Evolutionary conservation across 1,284 basidiomycete genomes (phyloP).

Genomic region (Irpex sp.): DNA sequence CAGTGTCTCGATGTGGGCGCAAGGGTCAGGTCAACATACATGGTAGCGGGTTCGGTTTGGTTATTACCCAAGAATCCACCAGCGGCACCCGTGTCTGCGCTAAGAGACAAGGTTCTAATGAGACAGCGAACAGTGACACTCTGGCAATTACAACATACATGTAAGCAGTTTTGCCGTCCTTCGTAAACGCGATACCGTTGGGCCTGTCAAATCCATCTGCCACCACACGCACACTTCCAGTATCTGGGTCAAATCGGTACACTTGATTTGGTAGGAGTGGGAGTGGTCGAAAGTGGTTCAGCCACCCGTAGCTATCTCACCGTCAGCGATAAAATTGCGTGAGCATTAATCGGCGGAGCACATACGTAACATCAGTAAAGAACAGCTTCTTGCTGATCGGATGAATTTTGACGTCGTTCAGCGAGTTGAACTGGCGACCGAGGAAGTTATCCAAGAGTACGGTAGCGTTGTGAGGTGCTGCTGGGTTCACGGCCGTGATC

Average conservation of each 20-base stretch:
- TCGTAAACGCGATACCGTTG: conserved; percentile 69
- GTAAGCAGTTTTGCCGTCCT: conserved; percentile 64
- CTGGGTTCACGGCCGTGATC: conserved; percentile 63
- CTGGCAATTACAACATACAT: conserved; percentile 41
- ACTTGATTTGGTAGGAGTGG: conserved; percentile 71
- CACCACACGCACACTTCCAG: conserved; percentile 61
- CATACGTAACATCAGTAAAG: conserved; percentile 69
- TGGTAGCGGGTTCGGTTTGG: conserved; percentile 62
- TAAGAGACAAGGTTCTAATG: conserved; percentile 18
- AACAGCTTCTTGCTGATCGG: conserved; percentile 60
- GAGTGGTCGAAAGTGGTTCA: conserved; percentile 60
- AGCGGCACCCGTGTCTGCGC: conserved; percentile 49
- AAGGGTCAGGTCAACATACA: conserved; percentile 39
- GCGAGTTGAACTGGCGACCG: conserved; percentile 78
- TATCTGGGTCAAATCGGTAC: conserved; percentile 66
- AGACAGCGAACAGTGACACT: not conserved
- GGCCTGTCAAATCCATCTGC: conserved; percentile 63
- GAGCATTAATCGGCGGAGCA: conserved; percentile 12
- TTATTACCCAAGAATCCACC: conserved; percentile 53
- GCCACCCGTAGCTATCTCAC: conserved; percentile 52
- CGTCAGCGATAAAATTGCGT: not conserved
- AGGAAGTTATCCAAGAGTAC: conserved; percentile 40
- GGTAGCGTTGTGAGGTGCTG: conserved; percentile 41
- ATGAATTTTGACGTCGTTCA: conserved; percentile 78
- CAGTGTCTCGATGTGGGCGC: too few relatives aligned